Conservation (phyloP, 129 eudicot genomes). For the Oenanthe sinensis region DNA sequence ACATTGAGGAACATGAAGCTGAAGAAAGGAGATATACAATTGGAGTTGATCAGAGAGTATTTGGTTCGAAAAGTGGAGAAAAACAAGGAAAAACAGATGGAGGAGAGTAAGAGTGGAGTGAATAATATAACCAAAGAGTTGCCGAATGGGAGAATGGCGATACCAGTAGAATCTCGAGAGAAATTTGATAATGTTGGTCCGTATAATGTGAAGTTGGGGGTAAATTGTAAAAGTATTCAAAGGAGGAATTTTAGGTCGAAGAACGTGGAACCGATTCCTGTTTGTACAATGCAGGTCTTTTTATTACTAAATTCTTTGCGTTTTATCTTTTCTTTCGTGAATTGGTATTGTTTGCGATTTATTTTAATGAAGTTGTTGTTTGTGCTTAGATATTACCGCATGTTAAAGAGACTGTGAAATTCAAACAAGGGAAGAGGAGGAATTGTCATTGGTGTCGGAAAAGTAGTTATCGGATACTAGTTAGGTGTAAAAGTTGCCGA, state of each 20-base stretch:
- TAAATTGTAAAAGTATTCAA: conserved; percentile 16
- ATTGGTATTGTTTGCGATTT: neutral
- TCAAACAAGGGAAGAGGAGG: conserved; percentile 38
- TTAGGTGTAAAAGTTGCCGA: conserved; percentile 70
- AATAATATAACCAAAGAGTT: conserved; percentile 41
- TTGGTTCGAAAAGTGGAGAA: conserved; percentile 64
- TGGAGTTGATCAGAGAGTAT: conserved; percentile 71
- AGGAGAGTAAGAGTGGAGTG: conserved; percentile 12
- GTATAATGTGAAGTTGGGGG: conserved; percentile 56
- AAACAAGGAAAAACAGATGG: conserved; percentile 45
- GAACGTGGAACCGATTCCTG: conserved; percentile 58
- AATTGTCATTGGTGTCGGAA: conserved; percentile 92
- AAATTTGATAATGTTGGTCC: conserved; percentile 20
- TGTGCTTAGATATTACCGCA: conserved; percentile 30
- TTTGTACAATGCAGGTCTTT: conserved; percentile 76
- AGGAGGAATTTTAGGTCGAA: conserved; percentile 72
- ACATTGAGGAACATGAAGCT: conserved; percentile 66
- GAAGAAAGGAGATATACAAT: conserved; percentile 65
- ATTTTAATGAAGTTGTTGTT: conserved; percentile 10
- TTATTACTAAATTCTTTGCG: neutral
- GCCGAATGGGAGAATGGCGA: conserved; percentile 69
- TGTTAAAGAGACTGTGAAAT: conserved; percentile 24
- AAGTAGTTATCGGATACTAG: conserved; percentile 40
- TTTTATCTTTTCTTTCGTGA: neutral
- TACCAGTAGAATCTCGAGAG: conserved; percentile 24